A percentile compares a stretch with the other conserved stretches of the same genome.
phyloP scores from a whole-genome alignment of 176 grass and related monocot species.

The Melocanna baccifera region DNA sequence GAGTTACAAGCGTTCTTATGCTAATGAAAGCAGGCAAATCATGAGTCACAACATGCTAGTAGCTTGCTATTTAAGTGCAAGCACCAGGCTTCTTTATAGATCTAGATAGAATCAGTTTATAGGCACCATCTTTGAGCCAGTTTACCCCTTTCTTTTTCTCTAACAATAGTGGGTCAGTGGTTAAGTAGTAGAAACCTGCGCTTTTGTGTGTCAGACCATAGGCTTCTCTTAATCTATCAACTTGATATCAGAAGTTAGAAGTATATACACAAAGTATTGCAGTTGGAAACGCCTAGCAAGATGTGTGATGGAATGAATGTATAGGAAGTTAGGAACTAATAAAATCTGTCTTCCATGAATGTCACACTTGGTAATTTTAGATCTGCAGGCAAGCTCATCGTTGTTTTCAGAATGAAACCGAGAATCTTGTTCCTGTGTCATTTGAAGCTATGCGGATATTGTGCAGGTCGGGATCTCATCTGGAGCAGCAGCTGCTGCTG shows the following conservation, averaged over 20 bases:
- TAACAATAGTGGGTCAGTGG: neutral
- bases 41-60: neutral
- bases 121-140: neutral
- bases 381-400: neutral
- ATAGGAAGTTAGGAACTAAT: neutral
- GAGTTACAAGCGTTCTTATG: neutral
- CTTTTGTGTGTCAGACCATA: neutral
- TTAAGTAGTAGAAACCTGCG: neutral
- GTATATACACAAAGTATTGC: neutral
- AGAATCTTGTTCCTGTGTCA: neutral
- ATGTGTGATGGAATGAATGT: neutral
- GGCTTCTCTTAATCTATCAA: neutral
- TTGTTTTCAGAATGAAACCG: neutral
- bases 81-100: neutral
- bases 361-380: neutral
- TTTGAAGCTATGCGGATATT: conserved; percentile 24
- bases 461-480: conserved; percentile 95
- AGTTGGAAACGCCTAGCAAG: neutral
- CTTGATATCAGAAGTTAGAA: neutral
- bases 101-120: conserved; percentile 14
- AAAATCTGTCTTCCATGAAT: neutral
- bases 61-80: neutral
- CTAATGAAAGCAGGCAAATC: neutral
- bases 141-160: neutral
- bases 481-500: conserved; percentile 77